Evolutionary conservation across 23 red algal genomes (phyloP), one percentile per base, ranked within the genome.

Genomic region (Porphyridium purpureum): DNA sequence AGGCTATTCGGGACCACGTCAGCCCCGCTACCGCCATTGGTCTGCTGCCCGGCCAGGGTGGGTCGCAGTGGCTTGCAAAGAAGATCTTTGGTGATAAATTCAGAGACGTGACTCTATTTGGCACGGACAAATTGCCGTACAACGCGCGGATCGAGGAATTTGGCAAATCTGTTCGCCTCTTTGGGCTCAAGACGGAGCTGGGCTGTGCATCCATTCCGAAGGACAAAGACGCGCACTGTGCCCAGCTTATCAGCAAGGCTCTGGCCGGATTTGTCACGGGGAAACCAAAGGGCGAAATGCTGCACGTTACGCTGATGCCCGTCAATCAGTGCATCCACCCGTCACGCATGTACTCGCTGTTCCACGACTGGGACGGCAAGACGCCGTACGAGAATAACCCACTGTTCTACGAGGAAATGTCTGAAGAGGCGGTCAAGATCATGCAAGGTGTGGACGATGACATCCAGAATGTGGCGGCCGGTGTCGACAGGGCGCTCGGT

Each of bases 251-350:
- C 25, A 28, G 42, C 34, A 21, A 25, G 6, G 62, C 60, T 17
- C 26, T 76, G 11, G 47, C 49, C 3, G 56, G 36, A 3, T 40
- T 71, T 1, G 53, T 65, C 1, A 50, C 47, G 3, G 11, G 59
- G 24, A 33, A 63, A 46, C 44, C 60, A 4, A 40, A 33, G 2
- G 3, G 33, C 17, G 62, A 49, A 35, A 60, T 64, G 27, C 26
- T 76, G 56, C 38, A 62, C n/a, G 23, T 47, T 2, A 76, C 70
- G 17, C 35, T 76, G 20, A 34, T 52, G 36, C 55, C 70, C 7
- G 56, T 38, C 28, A 76, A 76, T 27, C 57, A 76, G 15, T 62
- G 57, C 36, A 76, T 76, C 33, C 70, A 76, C 29, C 70, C 70
- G 6, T 50, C 60, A 15, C 14, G 70, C 0, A 76, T 76, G 60